Percentiles rank a stretch among this genome's conserved stretches.
Conservation (phyloP, 129 eudicot species). For the Smallanthus sonchifolius region DNA sequence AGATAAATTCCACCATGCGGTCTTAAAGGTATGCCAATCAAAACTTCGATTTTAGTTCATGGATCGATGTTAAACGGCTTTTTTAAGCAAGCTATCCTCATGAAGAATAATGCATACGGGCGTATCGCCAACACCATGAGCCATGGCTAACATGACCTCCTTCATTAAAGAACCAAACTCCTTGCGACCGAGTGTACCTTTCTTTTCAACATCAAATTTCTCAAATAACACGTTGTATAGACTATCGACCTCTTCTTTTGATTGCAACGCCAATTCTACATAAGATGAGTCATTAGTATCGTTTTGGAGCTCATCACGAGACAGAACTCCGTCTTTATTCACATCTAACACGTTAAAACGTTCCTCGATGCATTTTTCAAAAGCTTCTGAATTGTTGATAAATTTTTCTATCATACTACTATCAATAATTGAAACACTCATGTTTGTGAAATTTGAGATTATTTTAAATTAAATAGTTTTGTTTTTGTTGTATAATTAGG, state of each 20-base stretch:
- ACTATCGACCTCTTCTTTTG: constrained; percentile 38
- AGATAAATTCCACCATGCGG: not conserved
- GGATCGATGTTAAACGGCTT: constrained; percentile 26
- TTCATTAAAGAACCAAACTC: constrained; percentile 43
- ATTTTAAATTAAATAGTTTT: not conserved
- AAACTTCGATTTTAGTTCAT: not conserved
- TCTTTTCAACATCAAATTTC: constrained; percentile 43
- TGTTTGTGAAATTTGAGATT: constrained; percentile 16
- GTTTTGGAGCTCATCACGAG: constrained; percentile 47
- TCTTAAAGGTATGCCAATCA: not conserved
- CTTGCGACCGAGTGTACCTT: constrained; percentile 32
- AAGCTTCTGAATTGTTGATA: constrained; percentile 32
- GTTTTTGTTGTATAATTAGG: not conserved
- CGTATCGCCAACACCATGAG: constrained; percentile 52
- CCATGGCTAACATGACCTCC: constrained; percentile 67
- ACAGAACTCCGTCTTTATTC: constrained; percentile 40
- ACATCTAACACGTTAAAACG: constrained; percentile 38
- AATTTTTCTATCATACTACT: constrained; percentile 43
- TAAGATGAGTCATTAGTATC: constrained; percentile 23
- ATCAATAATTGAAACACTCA: constrained; percentile 55
- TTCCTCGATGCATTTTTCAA: constrained; percentile 45
- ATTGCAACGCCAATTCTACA: constrained; percentile 39
- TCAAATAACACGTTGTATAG: constrained; percentile 40
- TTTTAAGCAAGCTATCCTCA: constrained; percentile 58
- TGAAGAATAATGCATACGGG: constrained; percentile 51